Evolutionary conservation across 2,329 filamentous ascomycete genomes (phyloP).

Genomic region (Exutisphaerella laricina): DNA sequence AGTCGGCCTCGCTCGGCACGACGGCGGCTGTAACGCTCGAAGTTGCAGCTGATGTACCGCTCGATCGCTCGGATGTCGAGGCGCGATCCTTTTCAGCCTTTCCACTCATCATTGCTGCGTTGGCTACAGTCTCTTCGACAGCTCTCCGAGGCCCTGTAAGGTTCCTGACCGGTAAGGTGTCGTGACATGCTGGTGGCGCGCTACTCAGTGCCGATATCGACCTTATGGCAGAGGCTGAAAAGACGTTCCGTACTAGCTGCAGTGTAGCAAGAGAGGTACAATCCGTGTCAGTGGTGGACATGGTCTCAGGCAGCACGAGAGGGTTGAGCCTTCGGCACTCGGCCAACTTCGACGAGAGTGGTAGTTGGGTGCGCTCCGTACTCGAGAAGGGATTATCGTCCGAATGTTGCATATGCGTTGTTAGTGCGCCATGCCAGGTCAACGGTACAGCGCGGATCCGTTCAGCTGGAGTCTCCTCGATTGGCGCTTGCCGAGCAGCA

Average conservation of each 20-base stretch:
- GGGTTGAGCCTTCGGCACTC: neutral
- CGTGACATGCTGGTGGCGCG: slow-evolving; percentile 5
- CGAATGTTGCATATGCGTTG: slow-evolving; percentile 71
- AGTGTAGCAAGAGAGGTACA: slow-evolving; percentile 1
- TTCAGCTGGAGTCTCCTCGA: no score
- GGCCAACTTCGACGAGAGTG: slow-evolving; percentile 37
- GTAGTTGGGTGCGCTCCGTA: slow-evolving; percentile 53
- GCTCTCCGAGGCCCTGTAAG: neutral
- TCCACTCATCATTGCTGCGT: slow-evolving; percentile 4
- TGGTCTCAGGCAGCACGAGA: neutral
- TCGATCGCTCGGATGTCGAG: slow-evolving; percentile 3
- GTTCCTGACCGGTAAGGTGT: slow-evolving; percentile 1
- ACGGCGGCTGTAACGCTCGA: slow-evolving; percentile 2
- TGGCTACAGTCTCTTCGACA: neutral
- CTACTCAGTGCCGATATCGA: neutral
- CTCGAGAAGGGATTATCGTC: slow-evolving; percentile 61
- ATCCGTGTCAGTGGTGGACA: neutral
- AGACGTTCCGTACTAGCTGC: neutral
- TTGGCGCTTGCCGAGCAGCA: slow-evolving; percentile 37
- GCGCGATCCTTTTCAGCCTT: slow-evolving; percentile 7
- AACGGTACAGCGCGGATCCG: slow-evolving; percentile 53
- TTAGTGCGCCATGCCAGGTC: slow-evolving; percentile 67
- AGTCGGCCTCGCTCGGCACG: slow-evolving; percentile 11
- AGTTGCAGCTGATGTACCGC: neutral
- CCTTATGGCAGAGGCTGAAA: slow-evolving; percentile 1